Base-by-base conservation (phyloP, 352 stramenopile species). In the Phytophthora megakarya region DNA sequence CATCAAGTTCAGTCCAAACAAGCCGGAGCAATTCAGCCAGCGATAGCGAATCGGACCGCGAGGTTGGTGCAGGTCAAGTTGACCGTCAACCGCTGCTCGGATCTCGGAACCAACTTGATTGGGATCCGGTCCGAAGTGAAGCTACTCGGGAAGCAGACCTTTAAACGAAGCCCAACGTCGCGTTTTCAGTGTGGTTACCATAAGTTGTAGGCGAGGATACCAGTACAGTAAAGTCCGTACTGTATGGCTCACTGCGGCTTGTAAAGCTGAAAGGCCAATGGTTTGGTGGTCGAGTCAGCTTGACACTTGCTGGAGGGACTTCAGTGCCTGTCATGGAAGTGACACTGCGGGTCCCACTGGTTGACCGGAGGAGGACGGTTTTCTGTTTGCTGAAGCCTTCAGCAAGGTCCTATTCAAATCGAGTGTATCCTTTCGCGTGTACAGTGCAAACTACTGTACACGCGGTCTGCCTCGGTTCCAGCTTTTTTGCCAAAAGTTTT, bases 281-380 rank as follows among this genome's bases (percentile, higher is more conserved):
- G 49, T n/a, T n/a, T n/a, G n/a, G n/a, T 16, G 44, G 9, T 50
- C 22, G 18, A 37, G 37, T 38, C 38, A 47, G 21, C 26, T 25
- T 40, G 26, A 32, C 26, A 9, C 26, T 25, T 18, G 6, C 25
- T 59, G 46, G 54, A n/a, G 48, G 53, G 40, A 30, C 25, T 56
- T 67, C 65, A 60, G 45, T 19, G 44, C 19, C 35, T 64, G 50
- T 52, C 49, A 64, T 46, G 10, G 23, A 52, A 22, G 30, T 30
- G 32, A 28, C 25, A 54, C 50, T 38, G 45, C 22, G 33, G 11
- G 42, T 73, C 30, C 65, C 52, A 73, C 65, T 65, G 11, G 42
- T 70, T 73, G 65, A 73, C 47, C 46, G 51, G 59, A 73, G 52
- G 58, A 61, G 58, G 44, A 69, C 50, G 8, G 38, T 35, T 62